Conservation (phyloP, 2,329 filamentous ascomycete genomes). For the Pseudogymnoascus sp. region DNA sequence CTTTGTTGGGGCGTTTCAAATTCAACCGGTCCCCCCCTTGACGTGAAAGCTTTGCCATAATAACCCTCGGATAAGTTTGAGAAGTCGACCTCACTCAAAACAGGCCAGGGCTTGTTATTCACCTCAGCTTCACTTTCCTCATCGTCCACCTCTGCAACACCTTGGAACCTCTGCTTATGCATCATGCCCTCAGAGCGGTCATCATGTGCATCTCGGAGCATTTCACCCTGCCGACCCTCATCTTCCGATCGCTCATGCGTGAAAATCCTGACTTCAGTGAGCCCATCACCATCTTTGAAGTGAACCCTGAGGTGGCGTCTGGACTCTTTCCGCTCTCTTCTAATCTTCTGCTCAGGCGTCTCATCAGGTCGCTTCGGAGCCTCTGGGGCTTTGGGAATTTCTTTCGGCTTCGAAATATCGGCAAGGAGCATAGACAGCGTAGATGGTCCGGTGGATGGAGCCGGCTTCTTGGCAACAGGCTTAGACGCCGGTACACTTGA, state of each 20-base stretch:
- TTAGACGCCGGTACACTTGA: conserved; percentile 17
- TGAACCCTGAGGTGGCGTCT: conserved; percentile 62
- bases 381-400: conserved; percentile 25
- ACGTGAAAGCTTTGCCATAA: conserved; percentile 43
- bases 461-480: conserved; percentile 30
- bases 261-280: conserved; percentile 63
- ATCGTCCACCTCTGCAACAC: conserved; percentile 42
- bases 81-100: conserved; percentile 42
- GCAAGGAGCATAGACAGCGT: conserved; percentile 28
- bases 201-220: conserved; percentile 65
- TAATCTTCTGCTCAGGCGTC: conserved; percentile 59
- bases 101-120: conserved; percentile 46
- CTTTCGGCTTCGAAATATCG: conserved; percentile 26
- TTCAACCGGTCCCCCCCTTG: conserved; percentile 44
- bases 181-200: conserved; percentile 68
- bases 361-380: conserved; percentile 38
- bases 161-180: conserved; percentile 42
- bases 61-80: conserved; percentile 31
- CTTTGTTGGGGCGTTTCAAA: conserved; percentile 51
- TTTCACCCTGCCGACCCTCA: conserved; percentile 57
- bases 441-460: conserved; percentile 19
- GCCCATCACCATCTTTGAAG: conserved; percentile 60
- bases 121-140: conserved; percentile 48
- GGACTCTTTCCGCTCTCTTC: conserved; percentile 64
- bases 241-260: conserved; percentile 67